Percentiles rank a stretch among this genome's conserved stretches.
These are phyloP conservation scores for Puccinia sorghi DNA, from an alignment of 1,284 basidiomycete genomes.

Conservation along the genomic window DNA sequence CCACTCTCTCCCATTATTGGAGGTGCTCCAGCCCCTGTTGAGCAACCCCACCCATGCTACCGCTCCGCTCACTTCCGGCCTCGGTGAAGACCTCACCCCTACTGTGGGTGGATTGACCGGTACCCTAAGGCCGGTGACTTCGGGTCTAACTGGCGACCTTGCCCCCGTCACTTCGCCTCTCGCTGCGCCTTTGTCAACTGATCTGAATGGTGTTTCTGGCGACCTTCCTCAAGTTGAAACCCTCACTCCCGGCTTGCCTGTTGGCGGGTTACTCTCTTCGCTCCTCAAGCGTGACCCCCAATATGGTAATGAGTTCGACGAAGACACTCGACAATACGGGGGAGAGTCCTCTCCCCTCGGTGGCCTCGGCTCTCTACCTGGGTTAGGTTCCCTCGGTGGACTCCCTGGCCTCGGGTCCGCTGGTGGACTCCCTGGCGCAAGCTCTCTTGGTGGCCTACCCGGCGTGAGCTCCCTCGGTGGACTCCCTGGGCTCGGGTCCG, in stretches of 20 bases:
- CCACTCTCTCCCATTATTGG: neutral
- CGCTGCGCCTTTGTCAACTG: neutral
- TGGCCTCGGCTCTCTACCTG: neutral
- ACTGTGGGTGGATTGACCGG: too few relatives aligned
- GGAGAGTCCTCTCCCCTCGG: neutral
- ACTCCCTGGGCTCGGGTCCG: too few relatives aligned
- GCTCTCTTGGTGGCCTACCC: neutral
- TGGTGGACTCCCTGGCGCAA: neutral
- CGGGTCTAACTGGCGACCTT: neutral
- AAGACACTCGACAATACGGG: too few relatives aligned
- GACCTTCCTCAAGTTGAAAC: neutral
- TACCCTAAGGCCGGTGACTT: neutral
- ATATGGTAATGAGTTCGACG: conserved; percentile 3
- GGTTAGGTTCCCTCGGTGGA: too few relatives aligned
- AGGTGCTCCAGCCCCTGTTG: neutral
- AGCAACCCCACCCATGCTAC: too few relatives aligned
- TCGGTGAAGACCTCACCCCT: too few relatives aligned
- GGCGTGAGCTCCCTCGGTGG: too few relatives aligned
- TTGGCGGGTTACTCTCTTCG: neutral
- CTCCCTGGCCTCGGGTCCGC: too few relatives aligned
- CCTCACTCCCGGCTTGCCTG: neutral
- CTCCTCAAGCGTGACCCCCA: conserved; percentile 14
- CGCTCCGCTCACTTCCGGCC: too few relatives aligned
- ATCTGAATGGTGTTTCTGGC: neutral
- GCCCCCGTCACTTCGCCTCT: neutral